Conservation (phyloP, 75 land plant species). For the Cupressus sempervirens region DNA sequence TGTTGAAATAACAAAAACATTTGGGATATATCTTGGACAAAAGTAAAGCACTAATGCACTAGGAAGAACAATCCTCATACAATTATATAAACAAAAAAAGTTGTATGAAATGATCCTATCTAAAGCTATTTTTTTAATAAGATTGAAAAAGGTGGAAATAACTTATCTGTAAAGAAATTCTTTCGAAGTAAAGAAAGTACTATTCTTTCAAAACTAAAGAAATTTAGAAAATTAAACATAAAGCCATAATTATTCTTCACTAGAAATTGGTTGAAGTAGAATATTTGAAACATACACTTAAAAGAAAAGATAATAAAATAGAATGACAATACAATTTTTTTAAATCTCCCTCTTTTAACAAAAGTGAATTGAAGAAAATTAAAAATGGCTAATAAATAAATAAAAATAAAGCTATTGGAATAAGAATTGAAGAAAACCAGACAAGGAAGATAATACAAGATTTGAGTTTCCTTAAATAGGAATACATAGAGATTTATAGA, state of each 20-base stretch:
- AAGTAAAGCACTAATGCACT: neutral
- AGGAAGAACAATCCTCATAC: neutral
- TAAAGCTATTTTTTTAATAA: too few relatives aligned
- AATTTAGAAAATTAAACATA: too few relatives aligned
- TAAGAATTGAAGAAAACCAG: neutral
- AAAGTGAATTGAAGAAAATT: neutral
- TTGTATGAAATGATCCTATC: neutral
- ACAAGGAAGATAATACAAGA: neutral
- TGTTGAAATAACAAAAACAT: neutral
- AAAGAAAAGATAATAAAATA: too few relatives aligned
- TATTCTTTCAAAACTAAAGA: neutral
- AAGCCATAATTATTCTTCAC: neutral
- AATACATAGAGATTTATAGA: neutral
- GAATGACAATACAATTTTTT: neutral
- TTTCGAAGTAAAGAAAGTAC: neutral
- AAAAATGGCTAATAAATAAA: too few relatives aligned
- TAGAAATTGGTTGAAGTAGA: too few relatives aligned
- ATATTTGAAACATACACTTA: too few relatives aligned
- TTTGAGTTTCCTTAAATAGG: neutral
- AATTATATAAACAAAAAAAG: too few relatives aligned
- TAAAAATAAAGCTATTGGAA: neutral
- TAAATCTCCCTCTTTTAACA: too few relatives aligned
- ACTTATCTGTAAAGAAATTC: too few relatives aligned
- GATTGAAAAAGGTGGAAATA: neutral
- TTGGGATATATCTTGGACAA: neutral